These are phyloP conservation scores for Eudorina sp. DNA, from an alignment of 139 green algal species.

Conservation along the genomic window DNA sequence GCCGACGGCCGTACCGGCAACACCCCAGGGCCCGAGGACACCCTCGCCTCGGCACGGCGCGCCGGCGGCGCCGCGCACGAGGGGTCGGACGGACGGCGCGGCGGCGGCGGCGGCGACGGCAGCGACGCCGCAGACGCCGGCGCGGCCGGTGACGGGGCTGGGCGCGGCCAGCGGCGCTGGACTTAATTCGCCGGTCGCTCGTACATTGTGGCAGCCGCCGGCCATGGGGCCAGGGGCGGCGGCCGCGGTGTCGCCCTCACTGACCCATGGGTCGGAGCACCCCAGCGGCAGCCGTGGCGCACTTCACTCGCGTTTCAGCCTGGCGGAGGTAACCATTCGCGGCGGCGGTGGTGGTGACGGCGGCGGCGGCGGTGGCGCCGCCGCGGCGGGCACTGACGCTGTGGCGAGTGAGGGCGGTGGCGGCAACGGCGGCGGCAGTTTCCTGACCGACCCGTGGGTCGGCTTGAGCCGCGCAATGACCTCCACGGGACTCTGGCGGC, in stretches of 20 bases:
- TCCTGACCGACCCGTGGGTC: conserved; percentile 5
- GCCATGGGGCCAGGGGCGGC: not conserved
- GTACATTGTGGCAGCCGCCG: not conserved
- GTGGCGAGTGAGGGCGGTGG: not conserved
- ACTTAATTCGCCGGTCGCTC: not conserved
- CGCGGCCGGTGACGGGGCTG: too few species aligned
- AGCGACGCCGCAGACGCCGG: not conserved
- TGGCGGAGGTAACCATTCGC: conserved; percentile 9
- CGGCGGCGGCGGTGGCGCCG: not conserved
- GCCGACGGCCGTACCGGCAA: too few species aligned
- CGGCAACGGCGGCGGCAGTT: not conserved
- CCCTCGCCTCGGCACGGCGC: too few species aligned
- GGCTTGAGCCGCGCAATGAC: conserved; percentile 11
- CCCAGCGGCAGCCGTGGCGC: not conserved
- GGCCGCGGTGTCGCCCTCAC: not conserved
- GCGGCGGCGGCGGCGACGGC: not conserved
- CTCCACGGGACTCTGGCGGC: conserved; percentile 12
- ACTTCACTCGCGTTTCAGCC: not conserved
- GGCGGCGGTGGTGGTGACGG: not conserved
- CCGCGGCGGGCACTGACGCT: not conserved
- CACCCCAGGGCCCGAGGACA: too few species aligned
- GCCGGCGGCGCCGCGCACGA: too few species aligned
- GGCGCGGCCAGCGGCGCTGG: too few species aligned
- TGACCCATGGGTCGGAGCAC: not conserved
- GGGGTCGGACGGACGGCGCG: too few species aligned